Conservation (phyloP, 2,329 filamentous ascomycete species). For the Colletotrichum incanum region DNA sequence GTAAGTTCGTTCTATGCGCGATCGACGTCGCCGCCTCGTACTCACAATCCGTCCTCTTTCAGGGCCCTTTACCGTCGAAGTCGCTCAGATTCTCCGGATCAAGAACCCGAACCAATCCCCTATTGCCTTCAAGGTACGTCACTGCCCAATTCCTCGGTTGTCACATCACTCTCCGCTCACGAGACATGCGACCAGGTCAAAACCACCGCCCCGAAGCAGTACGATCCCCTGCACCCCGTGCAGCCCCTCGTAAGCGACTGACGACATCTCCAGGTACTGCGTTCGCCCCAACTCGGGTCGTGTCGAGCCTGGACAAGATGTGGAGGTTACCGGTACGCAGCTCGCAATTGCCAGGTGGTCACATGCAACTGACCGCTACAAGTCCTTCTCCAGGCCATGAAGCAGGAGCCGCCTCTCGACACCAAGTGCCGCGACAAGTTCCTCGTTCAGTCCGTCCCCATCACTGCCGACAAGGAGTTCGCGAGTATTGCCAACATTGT, state of each 20-base stretch:
- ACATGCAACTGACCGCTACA: slow-evolving; percentile 46
- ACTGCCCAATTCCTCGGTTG: neutral
- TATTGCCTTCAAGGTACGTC: slow-evolving; percentile 78
- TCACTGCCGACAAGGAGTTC: slow-evolving; percentile 88
- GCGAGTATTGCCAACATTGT: slow-evolving; percentile 74
- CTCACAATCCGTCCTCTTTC: slow-evolving; percentile 39
- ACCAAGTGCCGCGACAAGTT: slow-evolving; percentile 98
- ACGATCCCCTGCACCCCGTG: slow-evolving; percentile 59
- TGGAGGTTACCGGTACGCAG: slow-evolving; percentile 89
- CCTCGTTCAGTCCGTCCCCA: slow-evolving; percentile 91
- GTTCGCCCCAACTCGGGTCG: slow-evolving; percentile 97
- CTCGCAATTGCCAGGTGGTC: slow-evolving; percentile 40
- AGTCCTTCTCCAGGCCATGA: slow-evolving; percentile 99
- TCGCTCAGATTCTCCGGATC: slow-evolving; percentile 76
- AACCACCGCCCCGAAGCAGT: slow-evolving; percentile 99
- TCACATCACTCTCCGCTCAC: slow-evolving; percentile 36
- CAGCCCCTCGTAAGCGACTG: slow-evolving; percentile 46
- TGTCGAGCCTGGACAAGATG: slow-evolving; percentile 90
- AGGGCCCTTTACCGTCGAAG: slow-evolving; percentile 79
- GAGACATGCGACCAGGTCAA: slow-evolving; percentile 79
- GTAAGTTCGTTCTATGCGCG: slow-evolving; percentile 69
- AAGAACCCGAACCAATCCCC: slow-evolving; percentile 75
- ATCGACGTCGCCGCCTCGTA: slow-evolving; percentile 35
- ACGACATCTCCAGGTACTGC: slow-evolving; percentile 81
- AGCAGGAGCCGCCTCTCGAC: slow-evolving; percentile 88